Base-by-base conservation (phyloP, 2,329 filamentous ascomycete genomes). In the Beauveria bassiana region DNA sequence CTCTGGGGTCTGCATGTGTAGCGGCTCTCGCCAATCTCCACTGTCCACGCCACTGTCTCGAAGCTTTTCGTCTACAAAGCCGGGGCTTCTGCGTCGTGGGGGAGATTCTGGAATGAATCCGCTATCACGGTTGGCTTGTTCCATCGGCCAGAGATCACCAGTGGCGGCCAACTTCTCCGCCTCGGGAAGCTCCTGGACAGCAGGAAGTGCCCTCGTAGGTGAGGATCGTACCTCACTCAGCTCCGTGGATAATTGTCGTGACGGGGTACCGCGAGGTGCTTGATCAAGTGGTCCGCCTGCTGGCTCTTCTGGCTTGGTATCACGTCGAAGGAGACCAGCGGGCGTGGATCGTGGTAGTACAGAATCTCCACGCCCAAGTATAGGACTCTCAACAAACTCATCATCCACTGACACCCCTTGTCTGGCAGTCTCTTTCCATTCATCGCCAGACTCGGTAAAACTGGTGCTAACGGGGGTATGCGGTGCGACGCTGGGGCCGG, bases 1-100 rank as follows among this genome's bases (percentile, higher is more conserved):
- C 61, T 73, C 69, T 31, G 72, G 69, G 40, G 70, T 71, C 50
- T 68, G 65, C 60, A 68, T 65, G 61, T 64, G 58, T 40, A 64
- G 59, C 45, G 62, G 66, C 67, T 78, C 78, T n/a, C 69, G 65
- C 74, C 73, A 76, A 46, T 83, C 81, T 24, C 77, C 78, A 49
- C 84, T 73, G 65, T 85, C 80, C 34, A 85, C 78, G 28, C 81
- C 83, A 70, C 84, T 86, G 67, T 86, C 83, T 49, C 80, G 77
- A 54, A 75, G 72, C 34, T 71, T 68, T 34, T 75, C 72, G 22
- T 75, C 70, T 14, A 71, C 70, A 16, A 70, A 64, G 1, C 68
- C 62, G 56, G 70, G 70, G 64, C 71, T 77, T 60, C 70, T 70
- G 57, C 74, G 72, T 52, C 70, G 71, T 57, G 73, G 72, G 45